These are phyloP conservation scores for Beta corolliflora DNA, from an alignment of 179 eudicot species.

Conservation along the genomic window DNA sequence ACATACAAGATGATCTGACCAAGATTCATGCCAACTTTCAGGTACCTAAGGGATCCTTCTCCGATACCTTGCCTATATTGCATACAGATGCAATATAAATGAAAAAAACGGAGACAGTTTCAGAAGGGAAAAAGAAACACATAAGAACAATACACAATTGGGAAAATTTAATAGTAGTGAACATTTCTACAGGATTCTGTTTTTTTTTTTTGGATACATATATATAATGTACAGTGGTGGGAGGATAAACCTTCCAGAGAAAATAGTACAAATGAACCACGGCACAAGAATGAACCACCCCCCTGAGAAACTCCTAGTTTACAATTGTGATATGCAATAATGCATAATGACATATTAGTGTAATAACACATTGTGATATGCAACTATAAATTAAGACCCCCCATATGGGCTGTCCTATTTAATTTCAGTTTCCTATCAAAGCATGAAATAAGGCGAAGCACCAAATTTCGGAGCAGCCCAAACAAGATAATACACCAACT, in stretches of 20 bases:
- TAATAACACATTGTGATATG: no score
- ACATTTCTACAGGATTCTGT: neutral
- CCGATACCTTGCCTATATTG: neutral
- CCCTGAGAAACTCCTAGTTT: no score
- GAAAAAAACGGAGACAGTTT: neutral
- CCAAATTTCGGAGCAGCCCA: conserved; percentile 8
- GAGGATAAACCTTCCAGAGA: neutral
- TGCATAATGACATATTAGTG: no score
- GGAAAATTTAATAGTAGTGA: neutral
- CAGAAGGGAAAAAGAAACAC: neutral
- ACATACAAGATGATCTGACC: neutral
- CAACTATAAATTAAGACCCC: neutral
- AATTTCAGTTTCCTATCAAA: neutral
- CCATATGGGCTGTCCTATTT: neutral
- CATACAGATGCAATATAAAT: neutral
- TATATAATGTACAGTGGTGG: neutral
- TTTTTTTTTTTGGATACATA: neutral
- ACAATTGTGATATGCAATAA: no score
- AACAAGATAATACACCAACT: neutral
- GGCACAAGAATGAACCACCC: conserved; percentile 2
- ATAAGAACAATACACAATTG: neutral
- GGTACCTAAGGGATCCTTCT: neutral
- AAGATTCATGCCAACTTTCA: neutral
- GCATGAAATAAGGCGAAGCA: neutral
- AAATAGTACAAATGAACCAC: conserved; percentile 9